Evolutionary conservation across 495 filamentous ascomycete species (phyloP), one percentile per base, ranked within the genome.

Genomic region (Aspergillus olivimuriae): DNA sequence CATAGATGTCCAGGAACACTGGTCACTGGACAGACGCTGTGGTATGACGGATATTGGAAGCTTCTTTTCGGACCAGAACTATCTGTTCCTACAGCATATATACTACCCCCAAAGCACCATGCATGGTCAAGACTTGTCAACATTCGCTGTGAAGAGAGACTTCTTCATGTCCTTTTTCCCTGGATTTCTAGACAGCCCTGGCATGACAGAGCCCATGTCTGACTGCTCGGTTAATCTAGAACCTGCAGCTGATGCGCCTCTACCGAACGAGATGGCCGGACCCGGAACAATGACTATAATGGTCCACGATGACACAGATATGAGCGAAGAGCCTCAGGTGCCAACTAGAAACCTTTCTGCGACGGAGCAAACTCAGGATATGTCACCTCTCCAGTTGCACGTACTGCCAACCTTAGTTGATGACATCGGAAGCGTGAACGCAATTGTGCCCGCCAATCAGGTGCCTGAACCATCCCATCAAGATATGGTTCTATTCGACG

Each of bases 61-160:
- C 20, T 51, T 48, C 41, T 35, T 47, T 32, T 35, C 23, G 9
- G 52, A 61, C 16, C 30, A 50, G 26, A 42, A 44, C 14, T 53
- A 50, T 24, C 32, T 58, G 12, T 61, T 61, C 32, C 44, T 61
- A 20, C 9, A 50, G 6, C 33, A 53, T 39, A 48, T 58, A 4
- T 61, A 58, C 28, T 49, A 17, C 4, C n/a, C 34, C 19, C 36
- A 47, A 20, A 28, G 53, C 17, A 10, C 19, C 33, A 26, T 43
- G 32, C 30, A 18, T 39, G 9, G 30, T 4, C 45, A 34, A 39
- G 50, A 24, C 18, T 17, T 55, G 17, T 52, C 48, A 2, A 46
- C 41, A 2, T 55, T 52, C 20, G 41, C 48, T 6, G 41, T 55
- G 0, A 58, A 58, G 31, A 23, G 39, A 19, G 45, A 55, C 22